Base-by-base conservation (phyloP, 768 basidiomycete genomes). In the Strobilomyces echinocephalus region DNA sequence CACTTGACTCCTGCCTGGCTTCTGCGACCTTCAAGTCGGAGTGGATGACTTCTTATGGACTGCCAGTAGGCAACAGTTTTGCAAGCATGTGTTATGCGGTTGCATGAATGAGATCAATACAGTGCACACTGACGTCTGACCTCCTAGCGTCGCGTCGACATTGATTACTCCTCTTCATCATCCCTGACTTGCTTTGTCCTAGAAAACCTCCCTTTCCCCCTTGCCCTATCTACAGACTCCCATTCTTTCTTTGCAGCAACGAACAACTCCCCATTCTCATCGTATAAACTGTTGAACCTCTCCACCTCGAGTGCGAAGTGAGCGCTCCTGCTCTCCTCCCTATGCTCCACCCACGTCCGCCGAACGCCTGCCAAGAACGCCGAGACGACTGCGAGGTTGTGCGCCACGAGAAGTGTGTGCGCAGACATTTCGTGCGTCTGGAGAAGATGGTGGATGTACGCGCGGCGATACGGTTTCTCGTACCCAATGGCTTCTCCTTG, bases 401-500 rank as follows among this genome's bases (percentile, higher is more conserved):
- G 92, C 70, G 83, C 75, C 11, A 76, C 77, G 16, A 94, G 78
- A 21, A 93, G 67, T 5, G 88, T 64, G 59, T 94, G 89, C 1
- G 89, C 85, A 0, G 85, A 82, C 91, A 95, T 93, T 67, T 95
- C 92, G 68, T 94, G 92, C 7, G 91, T 91, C 48, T 87, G 84
- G 34, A 93, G 72, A 14, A 95, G 79, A 60, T 95, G 91, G 64
- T 95, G 90, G 30, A 91, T 47, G 59, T 94, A 95, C 3, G 87
- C 86, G 14, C 78, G 75, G 5, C 76, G 56, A 57, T 72, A 73
- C 2, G 75, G 68, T 1, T 72, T 70, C 24, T 63, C 64, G 46
- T 68, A 66, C 46, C 16, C 9, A 8, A 8, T 47, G 8, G 39
- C 46, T 44, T 55, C 49, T 10, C 26, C 48, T 3, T 2, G 18